Percentiles rank a stretch among this genome's conserved stretches.
Evolutionary conservation across 2,329 filamentous ascomycete genomes (phyloP).

Genomic region (Ophiocordyceps camponoti-rufipedis): DNA sequence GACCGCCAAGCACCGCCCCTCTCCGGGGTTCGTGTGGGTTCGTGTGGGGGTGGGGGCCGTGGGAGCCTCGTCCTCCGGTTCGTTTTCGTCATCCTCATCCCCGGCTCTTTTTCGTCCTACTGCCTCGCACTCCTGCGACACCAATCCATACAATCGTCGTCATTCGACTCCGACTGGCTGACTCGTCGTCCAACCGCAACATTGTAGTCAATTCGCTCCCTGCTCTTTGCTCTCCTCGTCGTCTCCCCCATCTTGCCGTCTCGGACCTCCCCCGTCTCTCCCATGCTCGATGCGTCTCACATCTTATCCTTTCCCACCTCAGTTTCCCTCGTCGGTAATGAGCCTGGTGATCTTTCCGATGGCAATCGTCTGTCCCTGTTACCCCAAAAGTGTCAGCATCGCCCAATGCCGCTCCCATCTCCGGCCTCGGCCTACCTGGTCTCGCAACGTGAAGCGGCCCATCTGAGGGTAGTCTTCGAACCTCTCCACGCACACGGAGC

Average conservation of each 20-base stretch:
- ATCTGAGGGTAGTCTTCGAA: slow-evolving; percentile 95
- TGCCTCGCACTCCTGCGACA: background rate
- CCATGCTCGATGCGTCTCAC: background rate
- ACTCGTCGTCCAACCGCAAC: no score
- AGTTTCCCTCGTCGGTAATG: slow-evolving; percentile 19
- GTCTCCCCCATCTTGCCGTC: background rate
- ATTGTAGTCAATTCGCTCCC: background rate
- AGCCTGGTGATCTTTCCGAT: slow-evolving; percentile 98
- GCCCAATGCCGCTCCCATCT: background rate
- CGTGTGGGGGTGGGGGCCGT: background rate
- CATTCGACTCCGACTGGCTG: no score
- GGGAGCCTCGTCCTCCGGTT: background rate
- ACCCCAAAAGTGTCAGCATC: slow-evolving; percentile 3
- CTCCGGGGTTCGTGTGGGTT: background rate
- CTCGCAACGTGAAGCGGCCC: slow-evolving; percentile 76
- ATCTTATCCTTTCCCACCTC: background rate
- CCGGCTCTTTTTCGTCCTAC: slow-evolving; percentile 10
- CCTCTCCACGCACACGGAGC: slow-evolving; percentile 76
- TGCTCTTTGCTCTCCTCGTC: background rate
- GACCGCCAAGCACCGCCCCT: background rate
- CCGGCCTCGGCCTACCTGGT: slow-evolving; percentile 42
- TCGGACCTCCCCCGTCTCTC: background rate
- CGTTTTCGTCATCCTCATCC: background rate
- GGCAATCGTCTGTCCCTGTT: slow-evolving; percentile 90
- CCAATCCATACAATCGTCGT: background rate